Evolutionary conservation across 768 basidiomycete species (phyloP), one percentile per base, ranked within the genome.

Genomic region (Pleurotus giganteus): DNA sequence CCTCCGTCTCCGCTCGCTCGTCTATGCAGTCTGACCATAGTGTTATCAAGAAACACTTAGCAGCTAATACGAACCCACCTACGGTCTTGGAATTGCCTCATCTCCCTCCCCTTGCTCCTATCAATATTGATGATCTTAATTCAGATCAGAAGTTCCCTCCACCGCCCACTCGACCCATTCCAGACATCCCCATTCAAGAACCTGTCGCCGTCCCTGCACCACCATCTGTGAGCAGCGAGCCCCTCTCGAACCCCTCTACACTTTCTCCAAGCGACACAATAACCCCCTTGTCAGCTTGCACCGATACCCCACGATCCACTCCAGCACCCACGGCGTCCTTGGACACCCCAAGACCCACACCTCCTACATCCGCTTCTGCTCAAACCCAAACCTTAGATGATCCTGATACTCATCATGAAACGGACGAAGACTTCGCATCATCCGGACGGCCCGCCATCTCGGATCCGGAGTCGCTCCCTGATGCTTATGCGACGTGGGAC

Each of bases 401-500:
- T 29, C 41, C 28, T 21, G 42, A 51, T 37, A 4, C 27, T 2
- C 5, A 31, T 44, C 55, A 21, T 8, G 11, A 12, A 2, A 21
- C 31, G 49, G 32, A 49, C 60, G 4, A 26, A 8, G 45, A 50
- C 5, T 36, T 36, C 13, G 47, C 29, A 29, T 21, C 64, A 31
- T 60, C 43, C 26, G 26, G 31, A 17, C 27, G 29, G 1, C 19
- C 49, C 1, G 13, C 32, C 21, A 36, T 17, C 32, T 8, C 49
- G 21, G 19, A 50, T n/a, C 21, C 49, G 4, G 49, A 50, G 31
- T 17, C 49, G 5, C 29, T 36, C 24, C 34, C 19, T 36, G 49
- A 50, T 50, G 49, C 17, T 12, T 50, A 50, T 50, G 49, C 63
- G 0, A 69, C 76, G 13, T 84, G 81, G 79, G 65, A 71, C 55